A percentile compares a stretch with the other conserved stretches of the same genome.
Evolutionary conservation across 1,284 basidiomycete species (phyloP).

Genomic region (Flammula alnicola): DNA sequence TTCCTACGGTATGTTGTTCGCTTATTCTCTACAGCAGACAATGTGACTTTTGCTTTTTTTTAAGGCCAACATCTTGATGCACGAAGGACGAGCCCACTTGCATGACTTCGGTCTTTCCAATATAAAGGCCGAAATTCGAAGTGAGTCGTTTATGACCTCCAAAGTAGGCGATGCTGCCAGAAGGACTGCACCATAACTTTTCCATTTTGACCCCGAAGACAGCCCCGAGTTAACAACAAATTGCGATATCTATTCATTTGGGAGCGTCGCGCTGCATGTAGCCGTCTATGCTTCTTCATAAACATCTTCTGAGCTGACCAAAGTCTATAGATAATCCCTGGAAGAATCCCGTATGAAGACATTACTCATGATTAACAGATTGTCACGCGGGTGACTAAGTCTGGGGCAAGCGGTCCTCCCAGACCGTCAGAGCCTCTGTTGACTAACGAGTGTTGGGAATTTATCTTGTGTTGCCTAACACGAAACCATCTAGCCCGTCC

Average conservation of each 20-base stretch:
- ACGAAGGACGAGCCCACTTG: constrained; percentile 29
- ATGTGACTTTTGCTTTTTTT: too few species aligned
- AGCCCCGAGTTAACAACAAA: not conserved
- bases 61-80: constrained; percentile 40
- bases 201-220: constrained; percentile 2
- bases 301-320: not conserved
- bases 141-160: constrained; percentile 33
- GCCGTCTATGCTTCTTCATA: not conserved
- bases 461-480: not conserved
- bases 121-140: constrained; percentile 36
- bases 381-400: not conserved
- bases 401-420: not conserved
- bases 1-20: constrained; percentile 25
- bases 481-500: not conserved
- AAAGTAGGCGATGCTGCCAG: constrained; percentile 35
- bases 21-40: too few species aligned
- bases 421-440: not conserved
- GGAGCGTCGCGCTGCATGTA: not conserved
- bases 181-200: constrained; percentile 38
- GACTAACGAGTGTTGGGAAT: not conserved
- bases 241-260: constrained; percentile 1
- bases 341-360: not conserved
- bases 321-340: not conserved
- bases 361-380: not conserved
- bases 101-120: constrained; percentile 44